phyloP scores from a whole-genome alignment of 768 basidiomycete genomes.

The Trametes punicea region DNA sequence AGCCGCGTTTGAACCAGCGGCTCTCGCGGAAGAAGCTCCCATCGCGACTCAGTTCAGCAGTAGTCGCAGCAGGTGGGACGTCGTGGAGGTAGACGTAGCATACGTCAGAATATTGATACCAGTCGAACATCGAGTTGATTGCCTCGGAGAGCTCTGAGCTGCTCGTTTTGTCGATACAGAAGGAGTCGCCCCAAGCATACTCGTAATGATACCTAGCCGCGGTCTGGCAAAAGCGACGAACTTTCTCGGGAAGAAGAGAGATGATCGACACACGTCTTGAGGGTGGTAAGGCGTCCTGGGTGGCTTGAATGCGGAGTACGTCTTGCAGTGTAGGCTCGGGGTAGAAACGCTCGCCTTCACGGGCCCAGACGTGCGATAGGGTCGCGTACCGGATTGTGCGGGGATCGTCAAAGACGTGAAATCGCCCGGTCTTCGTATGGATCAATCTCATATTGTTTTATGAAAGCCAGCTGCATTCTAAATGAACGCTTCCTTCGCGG shows the following conservation, averaged over 20 bases:
- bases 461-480: no score
- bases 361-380: constrained; percentile 15
- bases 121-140: constrained; percentile 16
- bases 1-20: constrained; percentile 10
- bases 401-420: constrained; percentile 3
- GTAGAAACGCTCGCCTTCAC: background rate
- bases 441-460: constrained; percentile 8
- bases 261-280: background rate
- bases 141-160: constrained; percentile 16
- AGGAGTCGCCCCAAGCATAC: constrained; percentile 4
- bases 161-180: constrained; percentile 15
- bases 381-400: constrained; percentile 5
- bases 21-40: background rate
- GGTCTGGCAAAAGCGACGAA: constrained; percentile 6
- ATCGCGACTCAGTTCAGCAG: background rate
- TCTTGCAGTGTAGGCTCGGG: constrained; percentile 8
- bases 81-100: constrained; percentile 15
- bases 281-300: background rate
- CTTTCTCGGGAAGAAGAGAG: constrained; percentile 1
- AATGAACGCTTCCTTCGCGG: no score
- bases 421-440: constrained; percentile 4
- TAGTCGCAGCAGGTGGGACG: background rate
- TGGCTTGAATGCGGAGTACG: background rate
- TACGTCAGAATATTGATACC: constrained; percentile 6
- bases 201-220: constrained; percentile 2